phyloP scores from a whole-genome alignment of 176 grass and related monocot species.

The Oryza meridionalis region DNA sequence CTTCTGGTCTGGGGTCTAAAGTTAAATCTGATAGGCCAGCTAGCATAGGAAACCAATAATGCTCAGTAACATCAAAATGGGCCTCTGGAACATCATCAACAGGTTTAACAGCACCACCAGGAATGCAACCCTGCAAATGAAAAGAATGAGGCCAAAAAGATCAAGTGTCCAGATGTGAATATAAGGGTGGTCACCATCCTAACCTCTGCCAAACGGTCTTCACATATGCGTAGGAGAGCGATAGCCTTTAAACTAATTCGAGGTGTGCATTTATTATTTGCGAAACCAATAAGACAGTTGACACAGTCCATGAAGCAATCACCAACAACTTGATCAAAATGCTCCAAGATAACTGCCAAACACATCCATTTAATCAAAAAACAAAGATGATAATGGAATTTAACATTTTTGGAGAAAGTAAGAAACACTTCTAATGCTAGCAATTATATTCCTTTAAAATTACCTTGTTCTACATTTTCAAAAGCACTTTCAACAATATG shows the following conservation, averaged over 20 bases:
- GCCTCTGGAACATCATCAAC: constrained; percentile 63
- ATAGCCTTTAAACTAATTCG: constrained; percentile 99
- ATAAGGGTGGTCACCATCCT: constrained; percentile 27
- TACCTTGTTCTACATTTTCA: constrained; percentile 97
- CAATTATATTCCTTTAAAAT: constrained; percentile 27
- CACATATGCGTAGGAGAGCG: constrained; percentile 98
- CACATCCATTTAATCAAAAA: constrained; percentile 29
- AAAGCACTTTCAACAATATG: constrained; percentile 97
- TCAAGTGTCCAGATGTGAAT: constrained; percentile 6
- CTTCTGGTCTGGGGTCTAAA: constrained; percentile 90
- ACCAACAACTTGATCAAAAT: constrained; percentile 98
- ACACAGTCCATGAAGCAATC: constrained; percentile 99
- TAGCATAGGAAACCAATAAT: constrained; percentile 99
- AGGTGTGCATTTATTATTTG: constrained; percentile 94
- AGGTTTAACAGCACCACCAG: constrained; percentile 89
- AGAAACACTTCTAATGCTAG: constrained; percentile 18
- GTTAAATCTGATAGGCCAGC: constrained; percentile 99
- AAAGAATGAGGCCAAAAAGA: constrained; percentile 31
- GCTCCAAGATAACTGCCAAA: constrained; percentile 93
- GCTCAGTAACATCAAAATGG: constrained; percentile 91
- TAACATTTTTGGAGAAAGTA: neutral
- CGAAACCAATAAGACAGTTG: constrained; percentile 97
- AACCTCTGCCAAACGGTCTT: constrained; percentile 99
- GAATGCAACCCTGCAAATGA: constrained; percentile 82
- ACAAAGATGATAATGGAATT: constrained; percentile 25